Base-by-base conservation (phyloP, 352 stramenopile genomes). In the Phytopythium mirpurense region DNA sequence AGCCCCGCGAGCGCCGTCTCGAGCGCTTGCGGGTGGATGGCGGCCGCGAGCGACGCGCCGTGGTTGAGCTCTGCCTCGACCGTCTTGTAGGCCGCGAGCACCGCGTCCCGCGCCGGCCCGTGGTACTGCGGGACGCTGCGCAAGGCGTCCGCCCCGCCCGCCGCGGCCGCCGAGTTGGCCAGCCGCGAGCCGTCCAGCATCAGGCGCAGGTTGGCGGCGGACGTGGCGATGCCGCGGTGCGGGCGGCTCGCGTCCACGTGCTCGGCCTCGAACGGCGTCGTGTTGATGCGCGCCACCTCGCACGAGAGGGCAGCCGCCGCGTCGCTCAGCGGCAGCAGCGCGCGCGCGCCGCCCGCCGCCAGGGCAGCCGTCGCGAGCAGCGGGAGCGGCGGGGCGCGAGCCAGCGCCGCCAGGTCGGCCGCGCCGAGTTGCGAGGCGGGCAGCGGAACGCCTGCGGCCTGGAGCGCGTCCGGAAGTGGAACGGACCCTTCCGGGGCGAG, bases 141-240 rank as follows among this genome's bases (percentile, higher is more conserved):
- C 35, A 90, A 54, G 24, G 65, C 73, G 11, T 80, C 67, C 29
- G 67, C 55, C 46, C 78, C 69, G 37, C 23, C 42, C 7, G 26
- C 7, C 8, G 78, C 74, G 45, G 73, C 72, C 49, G 67, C 59
- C 36, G 75, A 69, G 64, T 86, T 93, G 21, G 88, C 59, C 32
- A 75, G 78, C 73, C 92, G 94, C 54, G 89, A 97, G 45, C 78
- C 83, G 47, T 96, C 86, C 31, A 97, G 70, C 71, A 97, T 87
- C 23, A 95, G 57, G 14, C 88, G 86, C 48, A 97, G 50, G 62
- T 94, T 83, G 36, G 78, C 68, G 23, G 90, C 90, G 37, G 78
- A 88, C 18, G 71, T 87, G 54, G 96, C 72, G 56, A 96, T 90
- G 47, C 90, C 90, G 34, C 90, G 83, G 68, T 96, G 86, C 42